Conservation (phyloP, 306 rosid species). For the Lithocarpus polystachyus region DNA sequence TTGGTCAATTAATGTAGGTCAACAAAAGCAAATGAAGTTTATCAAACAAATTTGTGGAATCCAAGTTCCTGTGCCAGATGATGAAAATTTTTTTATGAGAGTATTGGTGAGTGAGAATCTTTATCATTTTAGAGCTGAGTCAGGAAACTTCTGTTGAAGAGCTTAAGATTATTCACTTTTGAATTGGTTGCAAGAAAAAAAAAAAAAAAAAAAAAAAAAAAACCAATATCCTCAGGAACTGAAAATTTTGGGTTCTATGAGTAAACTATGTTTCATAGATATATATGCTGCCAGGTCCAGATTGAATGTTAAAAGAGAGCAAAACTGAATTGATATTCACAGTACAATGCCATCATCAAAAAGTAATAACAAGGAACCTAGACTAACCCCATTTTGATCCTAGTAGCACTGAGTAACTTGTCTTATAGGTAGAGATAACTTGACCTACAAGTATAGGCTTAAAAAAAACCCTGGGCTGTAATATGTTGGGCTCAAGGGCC, state of each 20-base stretch:
- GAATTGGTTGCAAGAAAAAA: background rate
- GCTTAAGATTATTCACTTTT: background rate
- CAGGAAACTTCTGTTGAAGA: background rate
- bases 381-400: too few species aligned
- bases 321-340: too few species aligned
- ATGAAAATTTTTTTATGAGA: conserved; percentile 54
- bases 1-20: conserved; percentile 51
- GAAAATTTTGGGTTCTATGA: too few species aligned
- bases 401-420: too few species aligned
- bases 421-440: too few species aligned
- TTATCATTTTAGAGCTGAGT: background rate
- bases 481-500: too few species aligned
- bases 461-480: too few species aligned
- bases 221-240: background rate
- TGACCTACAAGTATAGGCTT: too few species aligned
- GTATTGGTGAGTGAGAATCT: conserved; percentile 50
- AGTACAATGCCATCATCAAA: too few species aligned
- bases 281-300: background rate
- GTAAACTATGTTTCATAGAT: too few species aligned
- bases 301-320: too few species aligned
- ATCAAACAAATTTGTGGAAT: conserved; percentile 51
- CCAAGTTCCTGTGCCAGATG: conserved; percentile 56
- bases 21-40: conserved; percentile 61
- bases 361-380: too few species aligned
- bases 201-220: background rate